phyloP scores from a whole-genome alignment of 768 basidiomycete species.

The Boletus edulis region DNA sequence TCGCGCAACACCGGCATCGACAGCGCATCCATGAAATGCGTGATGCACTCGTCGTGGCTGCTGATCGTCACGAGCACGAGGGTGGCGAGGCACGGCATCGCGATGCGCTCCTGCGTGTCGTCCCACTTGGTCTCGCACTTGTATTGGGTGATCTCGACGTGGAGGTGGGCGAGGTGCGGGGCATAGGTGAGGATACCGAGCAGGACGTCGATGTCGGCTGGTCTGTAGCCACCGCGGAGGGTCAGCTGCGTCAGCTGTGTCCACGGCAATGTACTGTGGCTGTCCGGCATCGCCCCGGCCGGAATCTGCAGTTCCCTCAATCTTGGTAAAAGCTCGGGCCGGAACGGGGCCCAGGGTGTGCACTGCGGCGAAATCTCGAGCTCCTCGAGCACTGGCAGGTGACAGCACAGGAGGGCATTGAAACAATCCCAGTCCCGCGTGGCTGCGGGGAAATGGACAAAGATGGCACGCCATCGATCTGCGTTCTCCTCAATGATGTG shows the following conservation, averaged over 20 bases:
- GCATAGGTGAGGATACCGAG: constrained; percentile 25
- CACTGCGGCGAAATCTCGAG: constrained; percentile 33
- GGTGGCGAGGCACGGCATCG: constrained; percentile 30
- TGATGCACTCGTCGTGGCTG: constrained; percentile 27
- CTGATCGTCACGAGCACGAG: constrained; percentile 32
- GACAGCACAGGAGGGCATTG: constrained; percentile 20
- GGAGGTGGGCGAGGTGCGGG: constrained; percentile 27
- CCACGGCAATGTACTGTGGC: constrained; percentile 32
- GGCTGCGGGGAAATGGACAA: constrained; percentile 30
- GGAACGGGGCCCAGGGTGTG: constrained; percentile 31
- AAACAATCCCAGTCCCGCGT: constrained; percentile 30
- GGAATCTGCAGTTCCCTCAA: constrained; percentile 29
- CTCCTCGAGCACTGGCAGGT: constrained; percentile 28
- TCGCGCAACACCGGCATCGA: constrained; percentile 24
- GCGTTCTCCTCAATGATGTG: constrained; percentile 18
- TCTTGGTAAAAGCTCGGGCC: constrained; percentile 24
- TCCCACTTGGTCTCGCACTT: constrained; percentile 29
- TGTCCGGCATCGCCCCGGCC: constrained; percentile 31
- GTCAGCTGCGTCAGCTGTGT: constrained; percentile 32
- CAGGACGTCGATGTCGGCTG: constrained; percentile 25
- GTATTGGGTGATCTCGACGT: constrained; percentile 33
- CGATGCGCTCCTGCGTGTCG: constrained; percentile 14
- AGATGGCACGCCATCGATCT: constrained; percentile 31
- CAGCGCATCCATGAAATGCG: constrained; percentile 26
- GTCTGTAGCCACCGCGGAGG: constrained; percentile 29